Evolutionary conservation across 1,139 yeast species (phyloP).

Genomic region (Scheffersomyces parashehatae): DNA sequence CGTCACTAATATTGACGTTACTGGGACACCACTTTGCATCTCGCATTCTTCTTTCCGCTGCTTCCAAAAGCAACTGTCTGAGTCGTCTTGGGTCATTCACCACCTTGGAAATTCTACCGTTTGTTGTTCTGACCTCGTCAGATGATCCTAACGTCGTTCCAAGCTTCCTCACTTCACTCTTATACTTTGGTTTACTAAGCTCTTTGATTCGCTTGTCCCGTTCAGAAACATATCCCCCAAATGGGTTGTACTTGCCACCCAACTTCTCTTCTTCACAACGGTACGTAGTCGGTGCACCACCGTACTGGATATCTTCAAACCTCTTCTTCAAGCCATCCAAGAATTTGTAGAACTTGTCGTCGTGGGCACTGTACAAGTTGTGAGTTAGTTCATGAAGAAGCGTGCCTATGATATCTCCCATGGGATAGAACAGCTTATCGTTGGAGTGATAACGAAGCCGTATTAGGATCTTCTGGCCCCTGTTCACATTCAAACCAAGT

Average conservation of each 20-base stretch:
- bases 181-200: conserved; percentile 37
- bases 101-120: conserved; percentile 4
- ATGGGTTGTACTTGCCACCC: conserved; percentile 34
- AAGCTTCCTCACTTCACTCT: conserved; percentile 38
- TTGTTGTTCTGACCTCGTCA: conserved; percentile 1
- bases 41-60: conserved; percentile 63
- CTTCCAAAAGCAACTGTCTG: conserved; percentile 57
- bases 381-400: conserved; percentile 89
- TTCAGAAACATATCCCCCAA: conserved; percentile 23
- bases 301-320: conserved; percentile 54
- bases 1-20: conserved; percentile 16
- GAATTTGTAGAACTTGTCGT: conserved; percentile 64
- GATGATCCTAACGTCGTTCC: conserved; percentile 20
- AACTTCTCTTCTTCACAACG: conserved; percentile 54
- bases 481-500: conserved; percentile 83
- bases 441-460: conserved; percentile 65
- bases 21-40: conserved; percentile 59
- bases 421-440: conserved; percentile 59
- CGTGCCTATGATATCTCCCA: conserved; percentile 74
- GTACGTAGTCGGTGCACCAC: conserved; percentile 43
- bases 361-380: conserved; percentile 78
- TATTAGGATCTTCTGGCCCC: conserved; percentile 74
- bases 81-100: conserved; percentile 22
- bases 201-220: conserved; percentile 42
- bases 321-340: conserved; percentile 63